Conservation (phyloP, 768 basidiomycete species). For the Tremella yokohamensis region DNA sequence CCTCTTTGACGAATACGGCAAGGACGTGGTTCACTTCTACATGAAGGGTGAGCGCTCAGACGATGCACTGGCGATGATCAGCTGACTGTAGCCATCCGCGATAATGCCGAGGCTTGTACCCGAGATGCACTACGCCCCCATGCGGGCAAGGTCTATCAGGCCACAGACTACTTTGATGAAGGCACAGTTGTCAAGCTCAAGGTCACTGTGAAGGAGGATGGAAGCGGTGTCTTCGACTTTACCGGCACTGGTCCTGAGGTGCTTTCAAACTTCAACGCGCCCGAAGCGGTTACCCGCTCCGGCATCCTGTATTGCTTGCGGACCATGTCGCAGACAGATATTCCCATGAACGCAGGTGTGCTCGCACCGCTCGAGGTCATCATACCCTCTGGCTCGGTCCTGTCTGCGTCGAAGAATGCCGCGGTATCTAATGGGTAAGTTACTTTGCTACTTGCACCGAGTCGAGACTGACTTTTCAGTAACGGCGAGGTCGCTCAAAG, state of each 20-base stretch:
- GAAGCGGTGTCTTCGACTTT: conserved; percentile 85
- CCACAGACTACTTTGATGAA: conserved; percentile 59
- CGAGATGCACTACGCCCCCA: conserved; percentile 61
- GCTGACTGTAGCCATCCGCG: conserved; percentile 57
- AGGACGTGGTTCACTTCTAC: conserved; percentile 83
- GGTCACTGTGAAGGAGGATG: conserved; percentile 69
- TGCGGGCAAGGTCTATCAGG: conserved; percentile 3
- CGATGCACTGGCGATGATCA: conserved; percentile 16
- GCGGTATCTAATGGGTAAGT: conserved; percentile 41
- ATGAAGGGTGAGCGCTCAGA: conserved; percentile 71
- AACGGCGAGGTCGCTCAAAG: conserved; percentile 3
- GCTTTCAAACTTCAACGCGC: conserved; percentile 50
- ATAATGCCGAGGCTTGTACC: conserved; percentile 82
- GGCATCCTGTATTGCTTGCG: conserved; percentile 45
- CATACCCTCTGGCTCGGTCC: conserved; percentile 35
- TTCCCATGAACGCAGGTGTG: conserved; percentile 91
- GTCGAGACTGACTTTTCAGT: background rate
- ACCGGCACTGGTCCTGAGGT: conserved; percentile 51
- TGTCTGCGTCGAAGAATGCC: conserved; percentile 33
- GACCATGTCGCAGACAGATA: conserved; percentile 54
- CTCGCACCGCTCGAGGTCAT: conserved; percentile 61
- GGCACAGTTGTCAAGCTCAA: conserved; percentile 53
- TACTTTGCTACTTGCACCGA: conserved; percentile 23
- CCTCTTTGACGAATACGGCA: conserved; percentile 79
- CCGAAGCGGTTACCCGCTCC: conserved; percentile 28